Evolutionary conservation across 805 yeast species (phyloP), one percentile per base, ranked within the genome.

Genomic region (Peterozyma toletana): DNA sequence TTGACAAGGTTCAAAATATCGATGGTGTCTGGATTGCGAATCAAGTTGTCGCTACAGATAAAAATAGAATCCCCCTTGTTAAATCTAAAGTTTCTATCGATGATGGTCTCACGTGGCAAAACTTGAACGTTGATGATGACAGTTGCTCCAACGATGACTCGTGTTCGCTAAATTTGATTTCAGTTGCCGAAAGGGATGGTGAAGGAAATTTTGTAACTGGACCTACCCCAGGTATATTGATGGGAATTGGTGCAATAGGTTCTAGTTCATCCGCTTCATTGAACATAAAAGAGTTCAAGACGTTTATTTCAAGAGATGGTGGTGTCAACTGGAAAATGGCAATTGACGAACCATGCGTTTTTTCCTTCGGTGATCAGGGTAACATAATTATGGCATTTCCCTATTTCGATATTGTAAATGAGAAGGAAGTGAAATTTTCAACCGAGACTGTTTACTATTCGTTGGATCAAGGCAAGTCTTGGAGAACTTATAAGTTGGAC

Each of bases 211-310:
- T 59, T n/a, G 68, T 62, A 7, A 64, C 73, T 0, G 76, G 74
- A 2, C 78, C 80, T 9, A 73, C 83, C 0, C 79, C 84, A 0
- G 83, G 80, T 37, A 71, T 71, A 30, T 37, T 67, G 13, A 36
- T 62, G 43, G 97, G 86, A 16, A 75, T 85, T 18, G 99, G 99
- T 31, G 84, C 79, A 56, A 93, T 86, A 29, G 97, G 97, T 9
- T 73, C 71, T 35, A 51, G 54, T 13, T 61, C 87, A 35, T 66
- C 67, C 2, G 35, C 15, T 15, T 17, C 31, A 9, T 29, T 17
- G 33, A 46, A 43, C 27, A 45, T 53, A 18, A 29, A 40, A 5
- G 38, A 42, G 1, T 43, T 48, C 34, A 34, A 51, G 11, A 78
- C 93, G 1, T 88, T 68, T 56, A 56, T 86, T 7, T 83, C 95